Evolutionary conservation across 1,284 basidiomycete species (phyloP), one percentile per base, ranked within the genome.

Genomic region (Melampsora larici-populina): DNA sequence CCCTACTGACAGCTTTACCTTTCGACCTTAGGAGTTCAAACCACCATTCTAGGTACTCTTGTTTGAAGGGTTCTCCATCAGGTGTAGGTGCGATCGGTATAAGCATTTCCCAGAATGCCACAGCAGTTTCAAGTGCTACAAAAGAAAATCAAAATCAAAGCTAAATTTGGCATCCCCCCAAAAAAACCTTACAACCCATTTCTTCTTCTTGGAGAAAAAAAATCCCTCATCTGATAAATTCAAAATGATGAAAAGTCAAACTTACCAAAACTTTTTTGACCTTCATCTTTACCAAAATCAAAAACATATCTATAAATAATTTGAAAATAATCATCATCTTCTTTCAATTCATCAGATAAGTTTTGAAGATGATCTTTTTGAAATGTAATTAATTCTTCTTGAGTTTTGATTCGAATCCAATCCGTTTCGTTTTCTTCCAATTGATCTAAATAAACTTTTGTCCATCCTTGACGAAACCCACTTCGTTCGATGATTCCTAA

Each of bases 211-310:
- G 9, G 5, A 36, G 9, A 36, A 36, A 36, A 36, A 36, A 9
- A n/a, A n/a, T n/a, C n/a, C n/a, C n/a, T 36, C 36, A 36, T 36
- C 5, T 36, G 3, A 3, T 36, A 36, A 36, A 36, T 36, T 9
- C 3, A 9, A 36, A 36, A 36, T n/a, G n/a, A 9, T 36, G 36
- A 36, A 4, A 36, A 36, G 9, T 26, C 24, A 4, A 4, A 64
- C 75, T 33, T 21, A 78, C 75, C 75, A 40, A 78, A 70, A 48
- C 75, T 78, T 55, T 78, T 78, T 63, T 78, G 75, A 48, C 75
- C 75, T 70, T 78, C 75, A 36, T 78, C 75, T 49, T 67, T 78
- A 3, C 68, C 75, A 58, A 78, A 78, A 49, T 78, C 75, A 36
- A 78, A 78, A 17, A 63, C 68, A 51, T 63, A 78, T 13, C 68